A percentile compares a stretch with the other conserved stretches of the same genome.
Evolutionary conservation across 192 early-diverging fungal genomes (phyloP).

Genomic region (Backusella sp.): DNA sequence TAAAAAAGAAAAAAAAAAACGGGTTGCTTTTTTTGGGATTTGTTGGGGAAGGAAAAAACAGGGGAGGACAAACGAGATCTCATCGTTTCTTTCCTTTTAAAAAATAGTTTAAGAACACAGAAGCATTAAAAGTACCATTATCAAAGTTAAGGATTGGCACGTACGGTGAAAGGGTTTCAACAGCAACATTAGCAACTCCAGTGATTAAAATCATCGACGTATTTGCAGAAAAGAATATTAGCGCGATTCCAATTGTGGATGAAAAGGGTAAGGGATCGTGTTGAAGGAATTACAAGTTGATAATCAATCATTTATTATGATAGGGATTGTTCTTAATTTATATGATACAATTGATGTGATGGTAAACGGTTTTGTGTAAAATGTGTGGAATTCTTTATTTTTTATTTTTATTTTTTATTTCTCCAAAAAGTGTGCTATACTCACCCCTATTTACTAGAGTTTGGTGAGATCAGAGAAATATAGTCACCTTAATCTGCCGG

Average conservation of each 20-base stretch:
- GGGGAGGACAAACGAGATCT: no score
- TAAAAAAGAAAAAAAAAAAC: neutral
- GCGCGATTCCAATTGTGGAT: conserved; percentile 90
- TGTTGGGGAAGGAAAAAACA: neutral
- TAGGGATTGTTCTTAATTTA: conserved; percentile 78
- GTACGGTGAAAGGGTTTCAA: conserved; percentile 71
- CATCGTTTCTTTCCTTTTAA: neutral
- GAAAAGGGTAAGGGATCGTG: conserved; percentile 45
- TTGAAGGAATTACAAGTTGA: neutral
- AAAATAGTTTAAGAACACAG: conserved; percentile 24
- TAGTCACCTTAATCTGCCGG: conserved; percentile 78
- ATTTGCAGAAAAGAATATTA: conserved; percentile 87
- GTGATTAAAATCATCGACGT: conserved; percentile 86
- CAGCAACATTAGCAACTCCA: conserved; percentile 71
- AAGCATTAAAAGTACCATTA: conserved; percentile 27
- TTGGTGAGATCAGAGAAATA: conserved; percentile 69
- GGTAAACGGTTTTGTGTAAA: conserved; percentile 41
- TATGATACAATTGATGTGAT: conserved; percentile 96
- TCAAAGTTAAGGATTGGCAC: conserved; percentile 70
- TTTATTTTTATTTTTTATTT: no score
- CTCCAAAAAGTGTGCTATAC: neutral
- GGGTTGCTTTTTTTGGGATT: neutral
- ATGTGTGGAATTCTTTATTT: neutral
- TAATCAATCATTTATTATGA: neutral
- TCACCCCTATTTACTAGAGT: conserved; percentile 35